Evolutionary conservation across 495 filamentous ascomycete genomes (phyloP).

Genomic region (Penicillium paradoxum): DNA sequence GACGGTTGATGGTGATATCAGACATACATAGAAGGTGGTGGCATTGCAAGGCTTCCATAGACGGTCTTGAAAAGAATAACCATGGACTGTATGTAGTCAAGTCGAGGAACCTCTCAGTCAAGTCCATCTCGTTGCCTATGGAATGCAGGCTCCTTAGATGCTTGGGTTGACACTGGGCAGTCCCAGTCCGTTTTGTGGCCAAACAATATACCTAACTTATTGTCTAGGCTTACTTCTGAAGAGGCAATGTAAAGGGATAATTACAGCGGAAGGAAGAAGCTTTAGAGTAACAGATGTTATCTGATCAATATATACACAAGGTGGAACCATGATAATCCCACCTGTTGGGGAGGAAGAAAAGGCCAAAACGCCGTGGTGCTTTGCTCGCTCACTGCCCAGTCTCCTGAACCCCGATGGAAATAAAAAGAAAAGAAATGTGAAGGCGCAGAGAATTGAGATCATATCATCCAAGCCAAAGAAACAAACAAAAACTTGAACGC

Average conservation of each 20-base stretch:
- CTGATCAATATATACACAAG: slow-evolving; percentile 15
- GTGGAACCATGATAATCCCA: slow-evolving; percentile 2
- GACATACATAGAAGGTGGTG: too few species aligned
- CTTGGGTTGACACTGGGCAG: too few species aligned
- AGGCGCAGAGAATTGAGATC: slow-evolving; percentile 1
- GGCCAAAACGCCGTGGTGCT: slow-evolving; percentile 24
- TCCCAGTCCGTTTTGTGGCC: too few species aligned
- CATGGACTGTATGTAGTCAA: too few species aligned
- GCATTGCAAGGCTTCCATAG: too few species aligned
- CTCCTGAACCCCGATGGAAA: slow-evolving; percentile 16
- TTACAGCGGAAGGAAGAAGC: not conserved
- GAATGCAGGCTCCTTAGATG: too few species aligned
- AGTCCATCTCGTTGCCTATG: too few species aligned
- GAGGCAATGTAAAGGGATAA: not conserved
- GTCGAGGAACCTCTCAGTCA: too few species aligned
- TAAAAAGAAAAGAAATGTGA: not conserved
- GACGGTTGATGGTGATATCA: too few species aligned
- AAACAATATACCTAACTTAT: too few species aligned
- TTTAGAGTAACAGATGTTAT: not conserved
- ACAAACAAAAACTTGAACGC: slow-evolving; percentile 13
- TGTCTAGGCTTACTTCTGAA: too few species aligned
- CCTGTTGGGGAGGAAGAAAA: slow-evolving; percentile 13
- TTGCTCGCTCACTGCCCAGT: slow-evolving; percentile 22
- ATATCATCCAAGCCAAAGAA: slow-evolving; percentile 3
- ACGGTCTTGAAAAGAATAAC: too few species aligned